Evolutionary conservation across 495 filamentous ascomycete genomes (phyloP).

Genomic region (Daldinia loculata): DNA sequence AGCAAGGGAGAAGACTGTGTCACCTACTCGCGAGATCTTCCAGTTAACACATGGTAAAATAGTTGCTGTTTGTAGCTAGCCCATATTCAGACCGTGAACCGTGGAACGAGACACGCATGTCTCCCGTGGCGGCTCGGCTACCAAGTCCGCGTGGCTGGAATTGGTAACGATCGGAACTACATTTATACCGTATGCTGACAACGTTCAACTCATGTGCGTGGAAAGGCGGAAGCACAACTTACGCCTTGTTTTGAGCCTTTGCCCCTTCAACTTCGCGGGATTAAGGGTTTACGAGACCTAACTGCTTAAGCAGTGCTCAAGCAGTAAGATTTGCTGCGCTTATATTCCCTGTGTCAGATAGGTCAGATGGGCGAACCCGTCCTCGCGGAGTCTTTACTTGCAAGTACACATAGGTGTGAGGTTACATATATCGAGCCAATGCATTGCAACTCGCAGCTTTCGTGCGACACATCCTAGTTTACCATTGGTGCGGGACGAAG

Average conservation of each 20-base stretch:
- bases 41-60: neutral
- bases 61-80: slow-evolving; percentile 27
- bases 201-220: slow-evolving; percentile 5
- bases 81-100: slow-evolving; percentile 12
- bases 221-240: slow-evolving; percentile 2
- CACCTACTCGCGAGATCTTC: neutral
- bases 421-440: slow-evolving; percentile 33
- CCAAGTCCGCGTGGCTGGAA: slow-evolving; percentile 28
- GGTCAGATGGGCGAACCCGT: slow-evolving; percentile 23
- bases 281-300: neutral
- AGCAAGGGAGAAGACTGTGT: slow-evolving; percentile 7
- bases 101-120: slow-evolving; percentile 38
- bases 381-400: slow-evolving; percentile 29
- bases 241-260: slow-evolving; percentile 11
- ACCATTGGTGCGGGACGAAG: slow-evolving; percentile 26
- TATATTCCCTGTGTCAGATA: slow-evolving; percentile 8
- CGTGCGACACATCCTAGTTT: slow-evolving; percentile 23
- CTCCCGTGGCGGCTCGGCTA: slow-evolving; percentile 40
- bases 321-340: slow-evolving; percentile 18
- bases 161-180: slow-evolving; percentile 17
- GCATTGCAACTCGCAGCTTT: slow-evolving; percentile 38
- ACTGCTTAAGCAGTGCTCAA: neutral
- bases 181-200: slow-evolving; percentile 27
- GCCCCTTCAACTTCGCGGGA: neutral
- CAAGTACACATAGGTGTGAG: slow-evolving; percentile 10